A percentile compares a stretch with the other conserved stretches of the same genome.
These are phyloP conservation scores for Suillus subluteus DNA, from an alignment of 768 basidiomycete species.

Conservation along the genomic window DNA sequence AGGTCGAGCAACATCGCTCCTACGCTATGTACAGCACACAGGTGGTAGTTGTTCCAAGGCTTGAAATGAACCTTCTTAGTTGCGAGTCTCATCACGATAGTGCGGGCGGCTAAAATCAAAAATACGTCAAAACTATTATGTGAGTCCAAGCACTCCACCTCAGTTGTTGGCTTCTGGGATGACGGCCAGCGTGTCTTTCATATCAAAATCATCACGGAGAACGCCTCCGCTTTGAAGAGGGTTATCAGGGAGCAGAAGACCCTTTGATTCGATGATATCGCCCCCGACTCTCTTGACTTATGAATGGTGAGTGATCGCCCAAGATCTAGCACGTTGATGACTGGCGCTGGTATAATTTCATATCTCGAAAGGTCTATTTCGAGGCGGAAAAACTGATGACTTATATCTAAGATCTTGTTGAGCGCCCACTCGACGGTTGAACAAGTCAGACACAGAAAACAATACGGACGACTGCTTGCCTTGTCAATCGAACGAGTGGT, in stretches of 20 bases:
- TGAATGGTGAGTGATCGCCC: background rate
- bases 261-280: background rate
- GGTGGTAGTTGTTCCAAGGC: background rate
- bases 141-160: background rate
- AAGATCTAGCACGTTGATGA: background rate
- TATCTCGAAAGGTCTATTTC: background rate
- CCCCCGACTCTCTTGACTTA: background rate
- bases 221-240: constrained; percentile 1
- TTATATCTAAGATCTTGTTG: background rate
- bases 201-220: constrained; percentile 12
- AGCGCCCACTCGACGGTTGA: background rate
- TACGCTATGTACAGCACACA: background rate
- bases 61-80: background rate
- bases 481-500: background rate
- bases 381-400: background rate
- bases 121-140: too few species aligned
- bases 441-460: background rate
- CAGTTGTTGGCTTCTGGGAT: constrained; percentile 7
- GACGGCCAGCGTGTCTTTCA: background rate
- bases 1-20: background rate
- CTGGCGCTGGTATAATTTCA: background rate
- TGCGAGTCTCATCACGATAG: too few species aligned
- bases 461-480: background rate
- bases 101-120: too few species aligned
- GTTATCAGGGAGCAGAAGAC: constrained; percentile 9